phyloP scores from a whole-genome alignment of 208 protist genomes.

The Leptomonas pyrrhocoris region DNA sequence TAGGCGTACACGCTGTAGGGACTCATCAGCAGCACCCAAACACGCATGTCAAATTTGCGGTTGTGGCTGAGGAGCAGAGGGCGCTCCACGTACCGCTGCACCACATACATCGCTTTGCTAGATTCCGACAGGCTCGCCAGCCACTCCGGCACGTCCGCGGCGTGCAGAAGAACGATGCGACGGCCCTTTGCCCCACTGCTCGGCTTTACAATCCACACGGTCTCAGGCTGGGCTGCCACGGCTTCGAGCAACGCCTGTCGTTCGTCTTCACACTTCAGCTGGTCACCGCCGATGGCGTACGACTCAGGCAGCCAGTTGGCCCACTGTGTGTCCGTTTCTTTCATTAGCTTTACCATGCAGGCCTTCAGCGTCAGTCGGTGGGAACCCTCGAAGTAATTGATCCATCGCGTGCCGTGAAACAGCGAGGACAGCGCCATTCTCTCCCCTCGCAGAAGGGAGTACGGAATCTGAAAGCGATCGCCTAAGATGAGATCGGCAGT shows the following conservation, averaged over 20 bases:
- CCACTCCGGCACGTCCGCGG: constrained; percentile 39
- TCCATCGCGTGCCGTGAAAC: constrained; percentile 72
- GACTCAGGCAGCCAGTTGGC: constrained; percentile 76
- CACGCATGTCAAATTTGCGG: constrained; percentile 92
- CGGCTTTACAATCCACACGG: constrained; percentile 90
- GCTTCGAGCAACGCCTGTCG: constrained; percentile 47
- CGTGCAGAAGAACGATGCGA: constrained; percentile 62
- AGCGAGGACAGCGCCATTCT: constrained; percentile 49
- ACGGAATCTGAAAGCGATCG: constrained; percentile 84
- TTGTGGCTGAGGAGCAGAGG: constrained; percentile 76
- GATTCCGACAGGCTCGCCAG: constrained; percentile 37
- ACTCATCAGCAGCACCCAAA: constrained; percentile 74
- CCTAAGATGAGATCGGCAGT: constrained; percentile 76
- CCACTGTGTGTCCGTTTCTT: constrained; percentile 43
- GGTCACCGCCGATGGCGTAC: constrained; percentile 73
- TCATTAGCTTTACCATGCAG: constrained; percentile 66
- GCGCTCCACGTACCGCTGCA: constrained; percentile 86
- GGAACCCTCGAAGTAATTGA: constrained; percentile 91
- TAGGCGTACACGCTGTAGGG: constrained; percentile 84
- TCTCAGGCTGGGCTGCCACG: constrained; percentile 24
- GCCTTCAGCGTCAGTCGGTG: constrained; percentile 87
- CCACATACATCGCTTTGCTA: constrained; percentile 54
- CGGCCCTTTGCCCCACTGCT: constrained; percentile 81
- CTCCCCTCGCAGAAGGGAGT: constrained; percentile 69
- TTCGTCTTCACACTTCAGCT: constrained; percentile 57